Conservation (phyloP, 2,329 filamentous ascomycete species). For the Phyllachora maydis region DNA sequence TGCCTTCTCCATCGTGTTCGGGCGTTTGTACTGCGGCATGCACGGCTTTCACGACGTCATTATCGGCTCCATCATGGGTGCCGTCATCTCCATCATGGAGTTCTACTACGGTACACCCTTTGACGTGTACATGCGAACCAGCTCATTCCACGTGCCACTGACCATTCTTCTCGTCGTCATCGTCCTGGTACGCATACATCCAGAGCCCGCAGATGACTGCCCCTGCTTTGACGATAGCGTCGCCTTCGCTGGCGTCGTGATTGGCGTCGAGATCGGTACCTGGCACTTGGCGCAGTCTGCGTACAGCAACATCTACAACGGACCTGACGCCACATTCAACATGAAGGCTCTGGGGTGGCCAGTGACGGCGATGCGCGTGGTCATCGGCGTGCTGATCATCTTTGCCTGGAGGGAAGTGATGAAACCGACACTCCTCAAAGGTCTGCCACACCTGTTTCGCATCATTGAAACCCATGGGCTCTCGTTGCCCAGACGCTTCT, state of each 20-base stretch:
- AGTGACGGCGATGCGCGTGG: slow-evolving; percentile 43
- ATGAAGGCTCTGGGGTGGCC: slow-evolving; percentile 44
- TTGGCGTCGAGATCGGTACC: slow-evolving; percentile 62
- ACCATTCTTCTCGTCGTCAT: slow-evolving; percentile 46
- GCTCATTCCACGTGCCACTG: slow-evolving; percentile 41
- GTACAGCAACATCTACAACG: slow-evolving; percentile 20
- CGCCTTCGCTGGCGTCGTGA: slow-evolving; percentile 74
- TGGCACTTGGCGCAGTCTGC: slow-evolving; percentile 57
- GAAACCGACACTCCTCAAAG: slow-evolving; percentile 62
- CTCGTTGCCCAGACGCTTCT: slow-evolving; percentile 72
- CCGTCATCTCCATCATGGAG: slow-evolving; percentile 36
- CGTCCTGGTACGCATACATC: slow-evolving; percentile 68
- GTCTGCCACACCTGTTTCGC: slow-evolving; percentile 72
- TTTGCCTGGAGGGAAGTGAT: slow-evolving; percentile 80
- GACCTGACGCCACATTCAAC: slow-evolving; percentile 35
- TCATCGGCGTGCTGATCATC: slow-evolving; percentile 64
- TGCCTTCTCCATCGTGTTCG: slow-evolving; percentile 71
- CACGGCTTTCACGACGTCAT: slow-evolving; percentile 89
- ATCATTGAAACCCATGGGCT: slow-evolving; percentile 62
- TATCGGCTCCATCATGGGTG: slow-evolving; percentile 59
- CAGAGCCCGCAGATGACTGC: slow-evolving; percentile 90
- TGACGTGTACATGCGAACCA: slow-evolving; percentile 49
- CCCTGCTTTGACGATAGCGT: slow-evolving; percentile 95
- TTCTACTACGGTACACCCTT: slow-evolving; percentile 39
- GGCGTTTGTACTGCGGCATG: slow-evolving; percentile 94